Evolutionary conservation across 208 protist species (phyloP).

Genomic region (Leishmania gerbilli): DNA sequence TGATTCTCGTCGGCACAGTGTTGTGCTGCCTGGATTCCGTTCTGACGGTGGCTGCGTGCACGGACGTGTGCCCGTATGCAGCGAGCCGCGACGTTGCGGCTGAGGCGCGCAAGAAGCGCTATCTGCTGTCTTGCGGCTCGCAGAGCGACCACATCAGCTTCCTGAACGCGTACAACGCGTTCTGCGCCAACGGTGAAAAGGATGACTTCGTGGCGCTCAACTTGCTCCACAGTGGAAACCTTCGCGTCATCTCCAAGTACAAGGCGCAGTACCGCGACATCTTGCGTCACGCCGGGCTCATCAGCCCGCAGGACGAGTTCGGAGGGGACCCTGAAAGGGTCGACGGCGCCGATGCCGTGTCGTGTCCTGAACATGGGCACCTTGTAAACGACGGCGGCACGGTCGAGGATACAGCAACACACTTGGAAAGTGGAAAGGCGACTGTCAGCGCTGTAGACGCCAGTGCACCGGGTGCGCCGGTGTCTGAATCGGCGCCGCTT

Average conservation of each 20-base stretch:
- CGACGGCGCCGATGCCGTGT: not conserved
- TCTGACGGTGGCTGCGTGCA: conserved; percentile 93
- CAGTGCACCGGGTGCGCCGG: not conserved
- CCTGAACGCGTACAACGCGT: conserved; percentile 89
- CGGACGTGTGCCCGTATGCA: conserved; percentile 72
- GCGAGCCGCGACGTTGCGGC: conserved; percentile 41
- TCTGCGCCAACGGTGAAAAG: conserved; percentile 47
- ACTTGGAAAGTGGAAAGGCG: not conserved
- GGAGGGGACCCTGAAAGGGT: not conserved
- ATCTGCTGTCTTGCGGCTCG: conserved; percentile 56
- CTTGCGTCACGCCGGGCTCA: conserved; percentile 62
- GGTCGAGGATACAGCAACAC: not conserved
- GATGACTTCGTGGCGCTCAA: conserved; percentile 57
- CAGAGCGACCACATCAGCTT: conserved; percentile 85
- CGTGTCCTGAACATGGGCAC: not conserved
- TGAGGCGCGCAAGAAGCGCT: conserved; percentile 54
- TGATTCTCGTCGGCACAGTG: conserved; percentile 93
- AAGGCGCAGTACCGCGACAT: conserved; percentile 87
- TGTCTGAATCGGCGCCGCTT: not conserved
- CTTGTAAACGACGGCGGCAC: not conserved
- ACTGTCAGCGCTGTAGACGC: not conserved
- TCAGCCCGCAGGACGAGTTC: conserved; percentile 3
- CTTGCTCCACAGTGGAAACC: conserved; percentile 50
- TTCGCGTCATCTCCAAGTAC: conserved; percentile 81
- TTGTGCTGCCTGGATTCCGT: conserved; percentile 94